Conservation (phyloP, 2,329 filamentous ascomycete genomes). For the Plectosphaerella plurivora region DNA sequence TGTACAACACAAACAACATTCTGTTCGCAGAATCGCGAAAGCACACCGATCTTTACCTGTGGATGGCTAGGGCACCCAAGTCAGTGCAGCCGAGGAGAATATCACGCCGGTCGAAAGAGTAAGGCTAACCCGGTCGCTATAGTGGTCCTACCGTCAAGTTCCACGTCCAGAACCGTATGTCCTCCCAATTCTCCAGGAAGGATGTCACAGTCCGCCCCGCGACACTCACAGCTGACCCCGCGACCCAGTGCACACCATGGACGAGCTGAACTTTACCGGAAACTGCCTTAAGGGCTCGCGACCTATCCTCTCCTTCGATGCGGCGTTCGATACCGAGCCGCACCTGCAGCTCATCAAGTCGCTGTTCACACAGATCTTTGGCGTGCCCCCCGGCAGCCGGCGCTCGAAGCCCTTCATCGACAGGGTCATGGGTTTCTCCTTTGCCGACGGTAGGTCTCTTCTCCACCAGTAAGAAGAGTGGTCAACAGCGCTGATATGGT, state of each 20-base stretch:
- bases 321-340: conserved; percentile 75
- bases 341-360: conserved; percentile 85
- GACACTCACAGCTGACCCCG: neutral
- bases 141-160: conserved; percentile 54
- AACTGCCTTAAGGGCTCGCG: conserved; percentile 94
- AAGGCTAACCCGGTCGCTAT: conserved; percentile 15
- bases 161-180: conserved; percentile 71
- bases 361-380: conserved; percentile 84
- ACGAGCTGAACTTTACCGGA: conserved; percentile 92
- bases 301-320: conserved; percentile 91
- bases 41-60: conserved; percentile 89
- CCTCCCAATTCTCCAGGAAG: neutral
- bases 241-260: conserved; percentile 82
- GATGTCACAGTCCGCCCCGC: too few relatives aligned
- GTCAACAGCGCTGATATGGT: neutral
- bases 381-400: conserved; percentile 80
- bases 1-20: conserved; percentile 46
- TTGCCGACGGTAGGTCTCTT: conserved; percentile 72
- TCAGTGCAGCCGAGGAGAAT: too few relatives aligned
- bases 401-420: conserved; percentile 96
- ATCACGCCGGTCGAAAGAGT: conserved; percentile 47
- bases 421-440: conserved; percentile 87
- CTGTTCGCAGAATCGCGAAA: conserved; percentile 96
- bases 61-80: conserved; percentile 88
- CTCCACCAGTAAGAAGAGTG: neutral